Percentiles rank a stretch among this genome's conserved stretches.
Evolutionary conservation across 305 asterid genomes (phyloP).

Genomic region (Andrographis paniculata): DNA sequence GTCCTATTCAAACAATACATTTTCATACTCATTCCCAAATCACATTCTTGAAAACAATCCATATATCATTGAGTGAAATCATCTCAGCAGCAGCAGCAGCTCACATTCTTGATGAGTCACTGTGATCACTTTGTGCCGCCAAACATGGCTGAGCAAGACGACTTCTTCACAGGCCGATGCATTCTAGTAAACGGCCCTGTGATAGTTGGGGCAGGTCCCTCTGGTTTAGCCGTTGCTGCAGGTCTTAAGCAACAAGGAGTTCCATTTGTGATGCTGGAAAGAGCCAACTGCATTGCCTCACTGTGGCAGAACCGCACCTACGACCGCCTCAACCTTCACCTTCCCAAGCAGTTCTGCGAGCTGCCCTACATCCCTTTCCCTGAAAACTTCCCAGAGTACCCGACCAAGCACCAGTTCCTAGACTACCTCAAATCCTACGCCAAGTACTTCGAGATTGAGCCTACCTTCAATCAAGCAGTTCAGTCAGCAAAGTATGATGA

Average conservation of each 20-base stretch:
- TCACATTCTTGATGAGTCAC: slow-evolving; percentile 27
- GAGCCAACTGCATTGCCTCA: slow-evolving; percentile 87
- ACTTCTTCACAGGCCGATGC: slow-evolving; percentile 56
- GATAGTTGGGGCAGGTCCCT: slow-evolving; percentile 90
- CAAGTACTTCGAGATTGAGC: slow-evolving; percentile 36
- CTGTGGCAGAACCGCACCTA: slow-evolving; percentile 75
- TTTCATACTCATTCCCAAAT: too few relatives aligned
- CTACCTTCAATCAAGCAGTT: slow-evolving; percentile 63
- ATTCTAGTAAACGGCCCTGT: slow-evolving; percentile 84
- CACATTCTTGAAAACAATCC: too few relatives aligned
- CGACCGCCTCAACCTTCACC: slow-evolving; percentile 80
- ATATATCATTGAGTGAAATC: too few relatives aligned
- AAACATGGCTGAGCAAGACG: slow-evolving; percentile 33
- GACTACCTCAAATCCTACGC: slow-evolving; percentile 63
- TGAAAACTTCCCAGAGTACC: slow-evolving; percentile 55
- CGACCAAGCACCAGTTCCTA: slow-evolving; percentile 61
- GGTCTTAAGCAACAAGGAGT: slow-evolving; percentile 70
- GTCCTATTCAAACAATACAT: slow-evolving; percentile 18
- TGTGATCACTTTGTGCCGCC: slow-evolving; percentile 25
- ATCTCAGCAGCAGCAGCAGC: too few relatives aligned
- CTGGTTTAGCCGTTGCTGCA: slow-evolving; percentile 77
- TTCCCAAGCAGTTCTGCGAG: slow-evolving; percentile 71
- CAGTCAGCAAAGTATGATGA: slow-evolving; percentile 51
- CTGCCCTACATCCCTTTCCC: slow-evolving; percentile 72
- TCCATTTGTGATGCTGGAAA: slow-evolving; percentile 70